Evolutionary conservation across 805 yeast species (phyloP), one percentile per base, ranked within the genome.

Genomic region (Saccharomycopsis amapae): DNA sequence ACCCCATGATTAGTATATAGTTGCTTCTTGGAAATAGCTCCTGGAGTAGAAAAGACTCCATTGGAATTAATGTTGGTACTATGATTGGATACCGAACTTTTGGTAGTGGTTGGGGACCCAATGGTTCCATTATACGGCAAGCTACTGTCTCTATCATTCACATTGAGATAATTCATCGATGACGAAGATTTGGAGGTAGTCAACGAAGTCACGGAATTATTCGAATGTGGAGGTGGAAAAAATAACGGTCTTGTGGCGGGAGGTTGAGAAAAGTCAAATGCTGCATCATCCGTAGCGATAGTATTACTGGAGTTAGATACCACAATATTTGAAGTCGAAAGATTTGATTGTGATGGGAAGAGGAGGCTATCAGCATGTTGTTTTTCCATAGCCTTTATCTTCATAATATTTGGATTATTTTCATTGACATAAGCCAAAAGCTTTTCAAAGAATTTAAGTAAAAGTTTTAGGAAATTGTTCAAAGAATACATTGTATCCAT

Each of bases 401-500:
- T 36, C 9, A 6, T 9, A 17, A 36, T 19, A 36, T 36, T 9
- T n/a, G 33, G 15, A n/a, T 33, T 40, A n/a, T 31, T 33, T 4
- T 32, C 41, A 10, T 23, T 28, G 17, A 44, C 20, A n/a, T 19
- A 32, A 3, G 17, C 33, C 5, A 17, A 5, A 23, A 45, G 23
- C 18, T 45, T 45, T 2, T 33, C 36, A 13, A 39, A 45, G 7
- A 45, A 22, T 13, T 35, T 33, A n/a, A 24, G 28, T n/a, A 40
- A 40, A 4, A 41, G 31, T 28, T 45, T 45, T 10, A 45, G 12
- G 3, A 45, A 23, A 35, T 41, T 45, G n/a, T 18, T 18, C 17
- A 45, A 36, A 24, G 45, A 33, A 4, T 40, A 38, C 5, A 45
- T 23, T 2, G 35, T 45, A 30, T 45, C 49, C 20, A 45, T 5